Evolutionary conservation across 164 flowering plant species (phyloP), one percentile per base, ranked within the genome.

Genomic region (Nymphaea colorata): DNA sequence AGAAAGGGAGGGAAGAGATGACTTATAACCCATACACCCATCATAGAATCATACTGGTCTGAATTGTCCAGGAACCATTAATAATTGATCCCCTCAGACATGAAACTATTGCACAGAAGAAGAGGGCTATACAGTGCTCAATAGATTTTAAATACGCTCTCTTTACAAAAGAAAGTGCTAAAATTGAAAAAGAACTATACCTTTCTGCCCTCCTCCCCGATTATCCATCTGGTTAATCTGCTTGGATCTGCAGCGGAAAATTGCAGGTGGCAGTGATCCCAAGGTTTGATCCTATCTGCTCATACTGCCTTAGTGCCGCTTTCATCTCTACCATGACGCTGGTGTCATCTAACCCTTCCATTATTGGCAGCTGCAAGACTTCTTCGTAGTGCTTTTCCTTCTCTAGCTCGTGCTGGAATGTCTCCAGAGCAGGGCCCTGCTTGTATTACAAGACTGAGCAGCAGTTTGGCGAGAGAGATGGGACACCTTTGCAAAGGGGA

Each of bases 361-460:
- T 68, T 18, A 64, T 43, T 15, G 76, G 82, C 76, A 79, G 65
- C 59, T 67, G 65, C 59, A 88, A 75, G 65, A 73, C 79, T 64
- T 93, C 93, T 5, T 83, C 80, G 69, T 91, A 89, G 68, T 87
- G 85, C 68, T 78, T 80, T 79, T 91, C 97, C 69, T 71, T 86
- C 79, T 86, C 91, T 12, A 63, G 67, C 72, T 93, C 96, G 45
- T 81, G 64, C 57, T 85, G 65, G 67, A 93, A 89, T 16, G 85
- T 86, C 64, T 91, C 91, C 83, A 83, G 76, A 5, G 84, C 78
- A 62, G 84, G 86, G 6, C 94, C 93, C 98, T 93, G 84, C 55
- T 43, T 14, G 43, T 65, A 64, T 45, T 41, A 5, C 10, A 6
- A n/a, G 36, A 25, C 36, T 25, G 36, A 25, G 36, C 36, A 25